phyloP scores from a whole-genome alignment of 2,329 filamentous ascomycete species.

The Periconia sp. region DNA sequence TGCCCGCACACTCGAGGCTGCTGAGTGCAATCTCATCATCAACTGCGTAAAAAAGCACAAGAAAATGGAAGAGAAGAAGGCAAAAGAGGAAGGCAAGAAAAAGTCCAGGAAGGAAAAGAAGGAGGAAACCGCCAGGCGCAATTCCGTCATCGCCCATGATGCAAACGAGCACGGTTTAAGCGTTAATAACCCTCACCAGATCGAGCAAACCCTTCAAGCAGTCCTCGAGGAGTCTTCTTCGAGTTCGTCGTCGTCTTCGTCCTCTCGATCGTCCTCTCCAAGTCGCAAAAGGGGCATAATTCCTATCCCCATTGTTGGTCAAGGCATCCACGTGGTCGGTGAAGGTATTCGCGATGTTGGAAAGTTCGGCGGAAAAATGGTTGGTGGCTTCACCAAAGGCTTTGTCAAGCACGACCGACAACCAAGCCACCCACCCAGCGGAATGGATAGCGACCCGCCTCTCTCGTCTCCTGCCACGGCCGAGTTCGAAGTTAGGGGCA shows the following conservation, averaged over 20 bases:
- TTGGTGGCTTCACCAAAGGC: constrained; percentile 42
- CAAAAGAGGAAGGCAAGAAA: constrained; percentile 64
- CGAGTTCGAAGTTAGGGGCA: constrained; percentile 27
- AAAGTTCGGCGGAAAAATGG: constrained; percentile 41
- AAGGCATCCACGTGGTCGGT: constrained; percentile 45
- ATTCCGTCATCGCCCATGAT: constrained; percentile 52
- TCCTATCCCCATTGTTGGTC: constrained; percentile 53
- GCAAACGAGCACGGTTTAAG: constrained; percentile 57
- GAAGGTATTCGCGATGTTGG: constrained; percentile 55
- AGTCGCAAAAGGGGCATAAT: constrained; percentile 30
- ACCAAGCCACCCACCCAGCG: constrained; percentile 15
- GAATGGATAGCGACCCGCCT: constrained; percentile 22
- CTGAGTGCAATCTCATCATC: constrained; percentile 82
- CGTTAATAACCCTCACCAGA: constrained; percentile 60
- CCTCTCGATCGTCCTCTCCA: constrained; percentile 37
- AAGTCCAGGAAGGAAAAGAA: constrained; percentile 56
- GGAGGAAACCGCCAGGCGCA: constrained; percentile 66
- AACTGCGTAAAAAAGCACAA: constrained; percentile 76
- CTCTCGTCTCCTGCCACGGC: constrained; percentile 28
- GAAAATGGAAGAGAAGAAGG: constrained; percentile 65
- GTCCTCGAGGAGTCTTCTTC: constrained; percentile 40
- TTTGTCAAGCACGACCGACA: constrained; percentile 23
- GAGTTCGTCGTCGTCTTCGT: constrained; percentile 31
- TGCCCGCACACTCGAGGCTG: constrained; percentile 72
- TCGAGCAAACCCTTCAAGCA: constrained; percentile 53